These are phyloP conservation scores for Puccinia novopanici DNA, from an alignment of 1,284 basidiomycete genomes.

Conservation along the genomic window DNA sequence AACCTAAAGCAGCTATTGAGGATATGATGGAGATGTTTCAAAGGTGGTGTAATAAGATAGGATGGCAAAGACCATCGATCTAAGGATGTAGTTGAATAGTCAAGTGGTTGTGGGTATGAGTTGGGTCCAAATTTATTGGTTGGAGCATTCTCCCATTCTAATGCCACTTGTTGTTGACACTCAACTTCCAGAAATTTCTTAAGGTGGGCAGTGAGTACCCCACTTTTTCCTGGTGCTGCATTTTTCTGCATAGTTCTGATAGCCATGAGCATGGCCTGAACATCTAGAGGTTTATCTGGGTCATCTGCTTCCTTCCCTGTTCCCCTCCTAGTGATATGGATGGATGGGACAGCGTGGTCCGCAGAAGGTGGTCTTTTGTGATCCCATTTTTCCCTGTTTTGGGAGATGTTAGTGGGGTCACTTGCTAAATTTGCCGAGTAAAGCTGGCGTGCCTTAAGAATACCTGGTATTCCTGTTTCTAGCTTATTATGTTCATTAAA, in stretches of 20 bases:
- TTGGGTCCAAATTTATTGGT: background rate
- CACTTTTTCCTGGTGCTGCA: slow-evolving; percentile 19
- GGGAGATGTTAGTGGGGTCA: slow-evolving; percentile 5
- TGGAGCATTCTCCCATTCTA: background rate
- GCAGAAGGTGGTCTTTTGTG: no score
- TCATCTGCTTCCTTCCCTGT: no score
- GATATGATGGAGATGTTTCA: background rate
- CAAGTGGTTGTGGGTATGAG: background rate
- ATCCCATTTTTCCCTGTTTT: background rate
- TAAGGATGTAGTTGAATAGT: background rate
- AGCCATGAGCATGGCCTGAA: background rate
- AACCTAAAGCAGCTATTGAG: slow-evolving; percentile 13
- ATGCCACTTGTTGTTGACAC: background rate
- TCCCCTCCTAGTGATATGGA: no score
- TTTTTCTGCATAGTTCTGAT: background rate
- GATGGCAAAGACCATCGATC: background rate
- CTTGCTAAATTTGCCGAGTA: background rate
- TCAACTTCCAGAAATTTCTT: slow-evolving; percentile 32
- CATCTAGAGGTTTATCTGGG: background rate
- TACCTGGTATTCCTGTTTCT: background rate
- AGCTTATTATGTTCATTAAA: background rate
- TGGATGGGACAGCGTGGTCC: background rate
- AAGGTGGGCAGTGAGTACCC: background rate
- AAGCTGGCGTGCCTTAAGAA: background rate
- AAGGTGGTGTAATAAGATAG: background rate